Conservation (phyloP, 192 early-diverging fungal species). For the Backusella morwellensis region DNA sequence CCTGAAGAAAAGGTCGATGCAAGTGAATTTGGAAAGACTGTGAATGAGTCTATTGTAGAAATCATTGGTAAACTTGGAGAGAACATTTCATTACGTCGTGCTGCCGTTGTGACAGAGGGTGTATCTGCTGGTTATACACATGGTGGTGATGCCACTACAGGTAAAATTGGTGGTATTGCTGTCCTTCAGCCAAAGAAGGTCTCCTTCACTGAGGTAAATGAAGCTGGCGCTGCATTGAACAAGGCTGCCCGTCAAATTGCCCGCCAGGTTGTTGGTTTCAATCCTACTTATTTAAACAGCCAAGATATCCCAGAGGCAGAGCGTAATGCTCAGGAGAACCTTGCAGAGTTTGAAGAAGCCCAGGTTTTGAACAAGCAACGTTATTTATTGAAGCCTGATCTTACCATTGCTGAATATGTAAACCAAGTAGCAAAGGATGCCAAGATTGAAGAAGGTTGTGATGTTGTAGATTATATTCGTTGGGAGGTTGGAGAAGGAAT, state of each 20-base stretch:
- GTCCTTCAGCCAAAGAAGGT: conserved; percentile 48
- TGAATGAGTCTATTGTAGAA: conserved; percentile 67
- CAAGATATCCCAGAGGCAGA: conserved; percentile 41
- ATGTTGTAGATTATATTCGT: conserved; percentile 70
- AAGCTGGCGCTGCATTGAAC: conserved; percentile 33
- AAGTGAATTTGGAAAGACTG: conserved; percentile 34
- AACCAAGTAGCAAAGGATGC: conserved; percentile 43
- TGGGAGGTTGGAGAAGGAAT: conserved; percentile 87
- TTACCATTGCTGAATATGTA: conserved; percentile 63
- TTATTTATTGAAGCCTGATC: conserved; percentile 76
- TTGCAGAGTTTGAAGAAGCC: conserved; percentile 44
- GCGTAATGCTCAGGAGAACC: conserved; percentile 41
- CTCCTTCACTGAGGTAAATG: conserved; percentile 17
- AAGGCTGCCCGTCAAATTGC: conserved; percentile 73
- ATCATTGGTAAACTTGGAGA: conserved; percentile 87
- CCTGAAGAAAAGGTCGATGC: conserved; percentile 19
- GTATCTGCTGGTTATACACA: conserved; percentile 69
- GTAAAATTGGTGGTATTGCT: conserved; percentile 80
- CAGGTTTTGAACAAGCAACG: conserved; percentile 67
- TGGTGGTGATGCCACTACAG: conserved; percentile 60
- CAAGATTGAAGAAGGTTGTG: conserved; percentile 42
- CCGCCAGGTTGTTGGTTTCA: conserved; percentile 86
- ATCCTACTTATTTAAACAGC: conserved; percentile 55
- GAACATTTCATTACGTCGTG: conserved; percentile 82
- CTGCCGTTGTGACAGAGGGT: conserved; percentile 40